Conservation (phyloP, 805 yeast genomes). For the Barnettozyma siamensis region DNA sequence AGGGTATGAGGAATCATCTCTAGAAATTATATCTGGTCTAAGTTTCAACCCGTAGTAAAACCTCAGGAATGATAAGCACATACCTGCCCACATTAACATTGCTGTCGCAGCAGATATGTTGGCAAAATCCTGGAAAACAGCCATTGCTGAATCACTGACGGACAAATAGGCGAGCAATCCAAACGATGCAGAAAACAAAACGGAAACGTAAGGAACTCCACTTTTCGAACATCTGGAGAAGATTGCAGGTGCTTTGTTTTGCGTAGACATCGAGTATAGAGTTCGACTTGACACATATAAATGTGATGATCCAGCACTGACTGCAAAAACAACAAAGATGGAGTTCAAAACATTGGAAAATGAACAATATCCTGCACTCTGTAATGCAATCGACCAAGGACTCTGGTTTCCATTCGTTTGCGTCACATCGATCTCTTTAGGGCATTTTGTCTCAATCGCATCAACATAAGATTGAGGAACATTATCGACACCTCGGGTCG, state of each 20-base stretch:
- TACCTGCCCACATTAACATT: constrained; percentile 72
- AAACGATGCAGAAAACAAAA: constrained; percentile 54
- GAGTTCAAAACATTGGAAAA: constrained; percentile 44
- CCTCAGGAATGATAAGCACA: constrained; percentile 58
- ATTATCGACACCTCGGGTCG: constrained; percentile 4
- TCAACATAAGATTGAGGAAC: constrained; percentile 9
- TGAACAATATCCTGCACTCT: constrained; percentile 45
- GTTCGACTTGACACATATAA: constrained; percentile 53
- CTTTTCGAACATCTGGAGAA: constrained; percentile 51
- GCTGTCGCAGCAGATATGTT: constrained; percentile 71
- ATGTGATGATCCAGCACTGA: constrained; percentile 50
- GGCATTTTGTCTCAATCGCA: constrained; percentile 8
- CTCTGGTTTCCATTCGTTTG: constrained; percentile 36
- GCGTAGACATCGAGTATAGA: constrained; percentile 46
- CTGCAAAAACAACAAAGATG: constrained; percentile 46
- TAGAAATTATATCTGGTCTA: constrained; percentile 58
- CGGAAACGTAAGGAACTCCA: constrained; percentile 72
- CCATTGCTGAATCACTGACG: constrained; percentile 49
- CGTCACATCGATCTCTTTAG: neutral
- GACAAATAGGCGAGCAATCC: constrained; percentile 58
- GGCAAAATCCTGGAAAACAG: constrained; percentile 60
- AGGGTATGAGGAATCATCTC: constrained; percentile 62
- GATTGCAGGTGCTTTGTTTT: constrained; percentile 51
- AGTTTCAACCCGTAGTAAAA: constrained; percentile 56
- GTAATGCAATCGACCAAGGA: constrained; percentile 56